Percentiles rank a stretch among this genome's conserved stretches.
phyloP scores from a whole-genome alignment of 164 flowering plant genomes.

The Liquidambar formosana region DNA sequence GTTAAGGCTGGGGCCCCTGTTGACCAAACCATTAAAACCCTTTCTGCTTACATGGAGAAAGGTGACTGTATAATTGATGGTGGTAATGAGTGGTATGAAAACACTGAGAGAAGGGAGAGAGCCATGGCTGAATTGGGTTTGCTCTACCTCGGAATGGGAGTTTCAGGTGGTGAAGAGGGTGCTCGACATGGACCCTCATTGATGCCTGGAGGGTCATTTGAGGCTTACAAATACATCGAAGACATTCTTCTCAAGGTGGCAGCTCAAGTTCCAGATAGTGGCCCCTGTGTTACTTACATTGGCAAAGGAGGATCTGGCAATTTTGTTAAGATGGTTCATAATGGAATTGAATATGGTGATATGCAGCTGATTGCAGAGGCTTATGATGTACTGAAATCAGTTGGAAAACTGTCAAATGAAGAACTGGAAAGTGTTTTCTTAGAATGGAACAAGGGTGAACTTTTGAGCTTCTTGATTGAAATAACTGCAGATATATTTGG shows the following conservation, averaged over 20 bases:
- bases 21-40: slow-evolving; percentile 69
- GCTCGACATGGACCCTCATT: slow-evolving; percentile 73
- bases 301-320: slow-evolving; percentile 83
- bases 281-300: slow-evolving; percentile 75
- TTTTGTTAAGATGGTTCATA: slow-evolving; percentile 79
- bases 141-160: slow-evolving; percentile 80
- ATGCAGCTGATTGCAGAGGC: slow-evolving; percentile 79
- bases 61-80: slow-evolving; percentile 81
- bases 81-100: slow-evolving; percentile 80
- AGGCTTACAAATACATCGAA: slow-evolving; percentile 67
- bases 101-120: slow-evolving; percentile 71
- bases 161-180: slow-evolving; percentile 86
- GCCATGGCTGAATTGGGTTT: slow-evolving; percentile 55
- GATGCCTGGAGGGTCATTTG: slow-evolving; percentile 80
- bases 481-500: slow-evolving; percentile 72
- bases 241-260: slow-evolving; percentile 70
- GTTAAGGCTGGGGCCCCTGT: slow-evolving; percentile 84
- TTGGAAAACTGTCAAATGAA: slow-evolving; percentile 62
- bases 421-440: slow-evolving; percentile 49
- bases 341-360: slow-evolving; percentile 83
- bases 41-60: slow-evolving; percentile 55
- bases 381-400: slow-evolving; percentile 67
- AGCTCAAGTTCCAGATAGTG: slow-evolving; percentile 74
- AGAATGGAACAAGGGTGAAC: slow-evolving; percentile 84
- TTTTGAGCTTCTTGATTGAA: slow-evolving; percentile 70